These are phyloP conservation scores for Russula dissimulans DNA, from an alignment of 768 basidiomycete genomes.

Conservation along the genomic window DNA sequence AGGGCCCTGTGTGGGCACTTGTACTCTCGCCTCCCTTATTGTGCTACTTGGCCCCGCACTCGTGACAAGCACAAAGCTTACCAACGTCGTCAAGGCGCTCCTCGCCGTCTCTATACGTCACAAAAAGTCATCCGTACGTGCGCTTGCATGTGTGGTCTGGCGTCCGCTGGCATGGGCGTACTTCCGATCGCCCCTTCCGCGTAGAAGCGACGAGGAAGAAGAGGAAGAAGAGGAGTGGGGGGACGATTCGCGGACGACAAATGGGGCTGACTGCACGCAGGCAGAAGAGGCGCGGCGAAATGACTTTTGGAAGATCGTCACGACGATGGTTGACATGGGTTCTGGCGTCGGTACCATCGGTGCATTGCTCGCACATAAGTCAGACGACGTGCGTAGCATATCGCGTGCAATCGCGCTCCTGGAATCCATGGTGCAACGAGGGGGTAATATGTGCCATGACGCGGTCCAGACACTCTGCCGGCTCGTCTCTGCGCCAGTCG, in stretches of 20 bases:
- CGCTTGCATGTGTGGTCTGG: slow-evolving; percentile 56
- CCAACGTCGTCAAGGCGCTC: slow-evolving; percentile 40
- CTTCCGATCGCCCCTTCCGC: slow-evolving; percentile 40
- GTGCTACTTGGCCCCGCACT: slow-evolving; percentile 55
- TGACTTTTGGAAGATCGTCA: slow-evolving; percentile 41
- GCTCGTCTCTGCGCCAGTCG: slow-evolving; percentile 26
- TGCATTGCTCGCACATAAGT: slow-evolving; percentile 35
- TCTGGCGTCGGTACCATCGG: slow-evolving; percentile 50
- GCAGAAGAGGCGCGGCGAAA: slow-evolving; percentile 20
- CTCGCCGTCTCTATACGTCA: slow-evolving; percentile 50
- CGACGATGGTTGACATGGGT: slow-evolving; percentile 46
- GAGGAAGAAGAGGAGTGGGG: slow-evolving; percentile 22
- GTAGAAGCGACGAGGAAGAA: slow-evolving; percentile 20
- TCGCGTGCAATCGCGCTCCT: slow-evolving; percentile 41
- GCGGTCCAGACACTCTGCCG: slow-evolving; percentile 42
- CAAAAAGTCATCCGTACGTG: slow-evolving; percentile 55
- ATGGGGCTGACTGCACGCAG: slow-evolving; percentile 19
- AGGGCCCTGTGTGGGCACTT: slow-evolving; percentile 75
- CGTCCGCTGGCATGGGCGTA: slow-evolving; percentile 57
- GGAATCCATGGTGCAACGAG: slow-evolving; percentile 46
- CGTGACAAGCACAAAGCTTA: slow-evolving; percentile 35
- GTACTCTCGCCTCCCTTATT: slow-evolving; percentile 54
- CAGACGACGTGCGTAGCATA: slow-evolving; percentile 33
- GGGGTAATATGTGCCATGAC: slow-evolving; percentile 42
- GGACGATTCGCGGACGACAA: slow-evolving; percentile 1